phyloP scores from a whole-genome alignment of 768 basidiomycete species.

The Xerocomellus intermedius region DNA sequence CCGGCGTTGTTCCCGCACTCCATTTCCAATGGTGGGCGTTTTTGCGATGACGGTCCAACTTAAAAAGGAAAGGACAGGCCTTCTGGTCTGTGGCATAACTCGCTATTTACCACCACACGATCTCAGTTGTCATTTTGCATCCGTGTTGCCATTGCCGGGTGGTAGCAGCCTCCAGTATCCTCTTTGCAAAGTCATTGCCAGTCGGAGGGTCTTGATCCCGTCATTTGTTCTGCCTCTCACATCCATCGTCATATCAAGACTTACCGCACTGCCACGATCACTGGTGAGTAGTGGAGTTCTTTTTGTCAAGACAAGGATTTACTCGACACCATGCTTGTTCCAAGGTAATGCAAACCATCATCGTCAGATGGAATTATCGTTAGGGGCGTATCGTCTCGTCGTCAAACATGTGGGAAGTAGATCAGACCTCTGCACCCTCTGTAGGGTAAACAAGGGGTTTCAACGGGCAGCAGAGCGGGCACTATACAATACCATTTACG shows the following conservation, averaged over 20 bases:
- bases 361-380: slow-evolving; percentile 54
- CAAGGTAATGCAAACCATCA: slow-evolving; percentile 37
- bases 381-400: slow-evolving; percentile 59
- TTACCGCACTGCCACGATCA: not conserved
- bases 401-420: slow-evolving; percentile 50
- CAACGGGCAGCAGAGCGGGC: slow-evolving; percentile 53
- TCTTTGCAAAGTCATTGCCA: not conserved
- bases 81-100: not conserved
- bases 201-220: not conserved
- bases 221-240: not conserved
- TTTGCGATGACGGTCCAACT: slow-evolving; percentile 1
- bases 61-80: slow-evolving; percentile 13
- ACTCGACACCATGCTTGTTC: not conserved
- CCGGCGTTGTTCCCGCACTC: not conserved
- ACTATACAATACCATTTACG: slow-evolving; percentile 57
- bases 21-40: slow-evolving; percentile 10
- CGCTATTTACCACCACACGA: slow-evolving; percentile 1
- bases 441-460: slow-evolving; percentile 57
- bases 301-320: not conserved
- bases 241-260: not conserved
- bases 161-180: not conserved
- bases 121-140: not conserved
- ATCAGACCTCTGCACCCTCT: slow-evolving; percentile 54
- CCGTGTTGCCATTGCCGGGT: not conserved
- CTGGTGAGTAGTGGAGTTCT: slow-evolving; percentile 7